Evolutionary conservation across 2,329 filamentous ascomycete species (phyloP).

Genomic region (Camillea tinctor): DNA sequence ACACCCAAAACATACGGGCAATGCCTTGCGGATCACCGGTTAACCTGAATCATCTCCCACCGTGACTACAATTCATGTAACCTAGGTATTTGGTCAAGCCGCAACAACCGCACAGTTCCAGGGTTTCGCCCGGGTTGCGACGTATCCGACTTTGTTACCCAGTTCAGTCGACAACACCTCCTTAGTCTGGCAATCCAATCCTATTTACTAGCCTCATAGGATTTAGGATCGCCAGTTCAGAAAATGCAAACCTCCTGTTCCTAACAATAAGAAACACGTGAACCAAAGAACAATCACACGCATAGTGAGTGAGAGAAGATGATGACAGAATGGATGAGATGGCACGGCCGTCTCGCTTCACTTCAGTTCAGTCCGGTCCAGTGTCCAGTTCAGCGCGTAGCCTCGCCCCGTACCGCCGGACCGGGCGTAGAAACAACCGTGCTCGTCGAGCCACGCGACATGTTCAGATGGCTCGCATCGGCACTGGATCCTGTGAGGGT

Average conservation of each 20-base stretch:
- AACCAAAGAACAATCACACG: neutral
- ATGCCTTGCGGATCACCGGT: neutral
- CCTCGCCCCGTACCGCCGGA: neutral
- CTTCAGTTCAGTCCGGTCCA: neutral
- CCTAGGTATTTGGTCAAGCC: neutral
- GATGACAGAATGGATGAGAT: neutral
- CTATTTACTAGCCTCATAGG: neutral
- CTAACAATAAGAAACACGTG: neutral
- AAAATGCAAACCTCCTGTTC: neutral
- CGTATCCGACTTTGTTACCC: neutral
- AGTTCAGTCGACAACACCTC: neutral
- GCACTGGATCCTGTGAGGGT: neutral
- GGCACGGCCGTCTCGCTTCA: neutral
- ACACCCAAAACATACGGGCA: neutral
- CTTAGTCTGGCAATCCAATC: neutral
- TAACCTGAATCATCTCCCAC: neutral
- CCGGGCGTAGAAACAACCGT: slow-evolving; percentile 1
- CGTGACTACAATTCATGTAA: too few species aligned
- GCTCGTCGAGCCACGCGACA: neutral
- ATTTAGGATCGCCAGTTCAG: neutral
- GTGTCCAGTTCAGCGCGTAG: neutral
- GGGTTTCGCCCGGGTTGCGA: neutral
- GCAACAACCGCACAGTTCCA: neutral
- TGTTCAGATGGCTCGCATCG: neutral
- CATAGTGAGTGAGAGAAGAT: too few species aligned